phyloP scores from a whole-genome alignment of 768 basidiomycete genomes.

The Tremella mesenterica region DNA sequence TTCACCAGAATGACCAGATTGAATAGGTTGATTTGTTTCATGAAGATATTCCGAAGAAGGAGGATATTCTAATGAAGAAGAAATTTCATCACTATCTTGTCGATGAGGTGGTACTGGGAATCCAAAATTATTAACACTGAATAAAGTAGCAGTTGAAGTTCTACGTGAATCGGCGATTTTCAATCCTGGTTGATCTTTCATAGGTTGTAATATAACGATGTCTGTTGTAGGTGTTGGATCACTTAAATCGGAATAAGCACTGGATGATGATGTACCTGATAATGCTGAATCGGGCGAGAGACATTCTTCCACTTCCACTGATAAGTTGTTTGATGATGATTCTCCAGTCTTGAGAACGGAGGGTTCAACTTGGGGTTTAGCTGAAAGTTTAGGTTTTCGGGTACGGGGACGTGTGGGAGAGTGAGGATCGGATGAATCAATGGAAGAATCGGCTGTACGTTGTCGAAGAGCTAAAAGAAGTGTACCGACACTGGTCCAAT shows the following conservation, averaged over 20 bases:
- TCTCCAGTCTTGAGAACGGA: too few species aligned
- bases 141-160: not conserved
- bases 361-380: too few species aligned
- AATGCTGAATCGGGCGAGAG: not conserved
- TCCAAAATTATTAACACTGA: not conserved
- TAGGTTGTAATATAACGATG: not conserved
- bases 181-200: not conserved
- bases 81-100: not conserved
- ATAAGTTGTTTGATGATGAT: too few species aligned
- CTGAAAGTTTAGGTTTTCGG: not conserved
- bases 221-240: not conserved
- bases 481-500: not conserved
- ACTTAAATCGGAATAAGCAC: not conserved
- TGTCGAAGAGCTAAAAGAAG: not conserved
- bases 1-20: too few species aligned
- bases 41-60: not conserved
- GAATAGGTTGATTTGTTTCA: not conserved
- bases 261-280: not conserved
- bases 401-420: too few species aligned
- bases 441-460: not conserved
- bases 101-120: conserved; percentile 6
- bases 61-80: not conserved
- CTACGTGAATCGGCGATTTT: not conserved
- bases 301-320: not conserved
- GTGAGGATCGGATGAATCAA: too few species aligned